A percentile compares a stretch with the other conserved stretches of the same genome.
These are phyloP conservation scores for Aspergillus hancockii DNA, from an alignment of 495 filamentous ascomycete genomes.

Conservation along the genomic window DNA sequence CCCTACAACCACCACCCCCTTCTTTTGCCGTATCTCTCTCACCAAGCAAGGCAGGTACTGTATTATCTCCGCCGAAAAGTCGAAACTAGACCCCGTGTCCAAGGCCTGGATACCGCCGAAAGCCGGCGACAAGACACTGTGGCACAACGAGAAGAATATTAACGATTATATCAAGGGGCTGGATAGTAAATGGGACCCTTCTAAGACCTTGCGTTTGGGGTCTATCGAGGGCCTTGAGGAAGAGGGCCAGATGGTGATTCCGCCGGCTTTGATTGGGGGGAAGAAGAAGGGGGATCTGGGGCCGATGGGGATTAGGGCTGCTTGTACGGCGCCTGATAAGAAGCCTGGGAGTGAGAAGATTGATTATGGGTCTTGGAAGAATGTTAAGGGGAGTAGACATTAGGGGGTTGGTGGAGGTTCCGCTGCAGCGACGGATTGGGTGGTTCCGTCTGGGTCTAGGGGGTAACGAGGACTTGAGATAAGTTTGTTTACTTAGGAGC, in stretches of 20 bases:
- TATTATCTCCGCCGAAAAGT: not conserved
- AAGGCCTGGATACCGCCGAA: not conserved
- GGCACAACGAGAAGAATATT: not conserved
- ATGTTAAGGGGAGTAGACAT: not conserved
- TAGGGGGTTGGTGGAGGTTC: not conserved
- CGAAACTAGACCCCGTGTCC: not conserved
- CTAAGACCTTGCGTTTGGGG: not conserved
- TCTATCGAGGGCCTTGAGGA: not conserved
- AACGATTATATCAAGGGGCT: not conserved
- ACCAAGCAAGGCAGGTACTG: too few relatives aligned
- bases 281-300: not conserved
- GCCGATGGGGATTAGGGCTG: not conserved
- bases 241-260: not conserved
- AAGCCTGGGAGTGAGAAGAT: not conserved
- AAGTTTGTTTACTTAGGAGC: too few relatives aligned
- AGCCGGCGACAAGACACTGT: too few relatives aligned
- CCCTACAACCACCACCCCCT: too few relatives aligned
- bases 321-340: not conserved
- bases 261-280: not conserved
- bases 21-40: too few relatives aligned
- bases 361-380: not conserved
- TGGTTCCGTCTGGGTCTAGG: not conserved
- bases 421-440: not conserved
- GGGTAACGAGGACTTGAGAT: too few relatives aligned
- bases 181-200: not conserved